Base-by-base conservation (phyloP, 2,329 filamentous ascomycete species). In the Microsporum ferrugineum region DNA sequence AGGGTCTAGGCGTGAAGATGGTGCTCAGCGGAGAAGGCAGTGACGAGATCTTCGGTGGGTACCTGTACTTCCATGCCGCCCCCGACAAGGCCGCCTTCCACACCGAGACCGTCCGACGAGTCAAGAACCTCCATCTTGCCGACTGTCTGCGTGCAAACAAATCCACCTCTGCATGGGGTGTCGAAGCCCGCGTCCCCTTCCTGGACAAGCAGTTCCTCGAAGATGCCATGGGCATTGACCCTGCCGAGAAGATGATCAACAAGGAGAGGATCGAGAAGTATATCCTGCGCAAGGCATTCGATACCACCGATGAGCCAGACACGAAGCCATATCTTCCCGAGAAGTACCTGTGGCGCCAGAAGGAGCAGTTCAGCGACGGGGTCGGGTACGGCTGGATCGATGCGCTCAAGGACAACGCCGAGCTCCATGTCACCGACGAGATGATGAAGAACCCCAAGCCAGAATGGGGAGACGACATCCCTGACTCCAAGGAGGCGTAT, bases 311-410 rank as follows among this genome's bases (percentile, higher is more conserved):
- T 71, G 88, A 96, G 76, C 90, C 91, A 14, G 85, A 82, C 56
- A 83, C 82, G 57, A 78, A 88, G 67, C 86, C 94, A 7, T 99
- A 97, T 79, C 84, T 99, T n/a, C 94, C 95, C 5, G 87, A 96
- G 17, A 85, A 91, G 74, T 99, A 99, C 68, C 85, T 99, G 61
- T 99, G 90, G 88, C 84, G 95, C 73, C 95, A 99, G 78, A 99
- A 99, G 85, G 94, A 99, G 80, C 94, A 99, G 79, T 99, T 99
- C 81, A 95, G 88, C 62, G 95, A 99, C 71, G 95, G 94, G 73
- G 94, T 99, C 62, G 94, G 94, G 62, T 99, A 99, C 79, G 91
- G 94, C 65, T 99, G 94, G 94, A 99, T 99, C 72, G 94, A 99
- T 71, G 88, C 87, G 5, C 84, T 99, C 70, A 97, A 96, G 82